These are phyloP conservation scores for Sonneratia alba DNA, from an alignment of 345 rosid species.

Conservation along the genomic window DNA sequence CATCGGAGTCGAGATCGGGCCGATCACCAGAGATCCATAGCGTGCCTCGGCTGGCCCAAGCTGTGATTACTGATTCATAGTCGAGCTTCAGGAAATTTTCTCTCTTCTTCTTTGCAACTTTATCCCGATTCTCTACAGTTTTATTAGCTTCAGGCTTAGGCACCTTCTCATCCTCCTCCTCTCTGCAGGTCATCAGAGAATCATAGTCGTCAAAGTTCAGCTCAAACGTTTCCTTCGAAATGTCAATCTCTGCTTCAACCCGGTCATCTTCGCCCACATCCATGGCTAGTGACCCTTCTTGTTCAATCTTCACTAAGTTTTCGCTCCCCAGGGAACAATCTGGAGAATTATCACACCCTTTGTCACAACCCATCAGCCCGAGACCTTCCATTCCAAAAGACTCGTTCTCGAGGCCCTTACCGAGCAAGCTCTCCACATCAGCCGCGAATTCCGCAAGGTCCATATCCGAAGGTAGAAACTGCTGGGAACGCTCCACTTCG, in stretches of 20 bases:
- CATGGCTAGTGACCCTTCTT: constrained; percentile 19
- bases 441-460: constrained; percentile 89
- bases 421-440: constrained; percentile 75
- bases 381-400: constrained; percentile 64
- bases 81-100: constrained; percentile 45
- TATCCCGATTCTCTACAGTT: constrained; percentile 3
- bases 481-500: constrained; percentile 23
- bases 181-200: constrained; percentile 34
- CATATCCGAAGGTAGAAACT: constrained; percentile 63
- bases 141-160: constrained; percentile 10
- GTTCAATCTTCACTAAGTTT: constrained; percentile 40
- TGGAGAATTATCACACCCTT: constrained; percentile 15
- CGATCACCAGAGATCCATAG: constrained; percentile 69
- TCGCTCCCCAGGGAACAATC: constrained; percentile 8
- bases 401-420: constrained; percentile 60
- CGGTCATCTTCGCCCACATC: constrained; percentile 8
- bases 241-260: constrained; percentile 20
- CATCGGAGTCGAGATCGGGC: constrained; percentile 47
- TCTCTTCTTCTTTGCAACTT: constrained; percentile 25
- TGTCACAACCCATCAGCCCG: constrained; percentile 38
- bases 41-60: constrained; percentile 60
- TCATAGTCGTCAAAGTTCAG: constrained; percentile 60
- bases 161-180: constrained; percentile 27
- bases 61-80: constrained; percentile 54
- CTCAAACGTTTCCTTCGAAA: constrained; percentile 45